These are phyloP conservation scores for Mesotaenium endlicherianum DNA, from an alignment of 139 green algal species.

Conservation along the genomic window DNA sequence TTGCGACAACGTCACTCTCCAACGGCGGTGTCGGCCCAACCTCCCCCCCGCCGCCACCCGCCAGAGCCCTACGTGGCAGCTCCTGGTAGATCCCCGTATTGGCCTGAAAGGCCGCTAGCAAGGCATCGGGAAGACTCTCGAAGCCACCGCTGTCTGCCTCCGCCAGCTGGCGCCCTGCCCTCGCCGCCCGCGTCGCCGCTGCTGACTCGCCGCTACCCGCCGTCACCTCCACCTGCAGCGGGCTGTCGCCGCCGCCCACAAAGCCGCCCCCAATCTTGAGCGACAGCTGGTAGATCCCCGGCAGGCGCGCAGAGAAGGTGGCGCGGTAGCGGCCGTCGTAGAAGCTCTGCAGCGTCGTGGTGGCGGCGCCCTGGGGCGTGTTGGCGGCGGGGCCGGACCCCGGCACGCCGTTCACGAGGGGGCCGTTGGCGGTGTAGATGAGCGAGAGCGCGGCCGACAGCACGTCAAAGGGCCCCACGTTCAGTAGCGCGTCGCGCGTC, in stretches of 20 bases:
- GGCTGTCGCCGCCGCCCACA: slow-evolving; percentile 3
- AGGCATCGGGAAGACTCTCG: neutral
- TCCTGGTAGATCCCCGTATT: neutral
- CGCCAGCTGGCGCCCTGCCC: neutral
- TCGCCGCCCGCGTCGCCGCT: neutral
- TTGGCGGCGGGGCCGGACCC: neutral
- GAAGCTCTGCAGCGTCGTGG: neutral
- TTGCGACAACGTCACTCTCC: neutral
- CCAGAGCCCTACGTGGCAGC: no score
- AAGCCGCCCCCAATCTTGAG: slow-evolving; percentile 26
- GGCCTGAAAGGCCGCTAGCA: neutral
- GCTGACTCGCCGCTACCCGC: neutral
- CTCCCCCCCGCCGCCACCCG: neutral
- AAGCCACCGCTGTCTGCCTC: neutral
- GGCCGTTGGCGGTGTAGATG: slow-evolving; percentile 4
- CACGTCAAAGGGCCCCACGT: neutral
- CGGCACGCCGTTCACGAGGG: neutral
- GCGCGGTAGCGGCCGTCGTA: slow-evolving; percentile 21
- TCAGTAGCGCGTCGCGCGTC: neutral
- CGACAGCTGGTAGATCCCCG: slow-evolving; percentile 22
- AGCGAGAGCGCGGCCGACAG: slow-evolving; percentile 5
- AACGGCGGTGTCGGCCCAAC: neutral
- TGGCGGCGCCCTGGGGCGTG: neutral
- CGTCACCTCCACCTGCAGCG: neutral
- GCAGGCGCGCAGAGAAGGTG: neutral